Percentiles rank a stretch among this genome's conserved stretches.
Evolutionary conservation across 192 early-diverging fungal genomes (phyloP).

Genomic region (Coemansia sp.): DNA sequence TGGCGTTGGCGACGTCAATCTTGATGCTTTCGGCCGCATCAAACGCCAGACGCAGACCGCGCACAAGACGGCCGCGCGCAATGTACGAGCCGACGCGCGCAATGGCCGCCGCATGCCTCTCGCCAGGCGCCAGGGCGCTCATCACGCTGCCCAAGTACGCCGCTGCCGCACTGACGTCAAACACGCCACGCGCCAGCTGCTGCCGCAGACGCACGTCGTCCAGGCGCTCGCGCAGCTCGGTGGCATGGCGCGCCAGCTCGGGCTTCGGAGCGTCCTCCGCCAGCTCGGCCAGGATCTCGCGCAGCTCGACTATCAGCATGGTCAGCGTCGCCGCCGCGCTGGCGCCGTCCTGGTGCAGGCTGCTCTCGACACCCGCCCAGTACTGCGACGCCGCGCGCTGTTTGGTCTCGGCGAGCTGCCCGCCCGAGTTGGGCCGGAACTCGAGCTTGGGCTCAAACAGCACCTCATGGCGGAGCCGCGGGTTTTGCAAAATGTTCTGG

Average conservation of each 20-base stretch:
- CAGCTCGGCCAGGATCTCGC: conserved; percentile 64
- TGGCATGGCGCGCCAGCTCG: conserved; percentile 35
- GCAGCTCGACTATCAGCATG: conserved; percentile 71
- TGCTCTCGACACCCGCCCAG: conserved; percentile 66
- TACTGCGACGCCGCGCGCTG: conserved; percentile 60
- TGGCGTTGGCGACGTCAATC: conserved; percentile 62
- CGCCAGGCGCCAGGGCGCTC: conserved; percentile 64
- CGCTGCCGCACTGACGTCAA: conserved; percentile 58
- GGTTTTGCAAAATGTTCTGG: conserved; percentile 76
- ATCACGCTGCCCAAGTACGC: conserved; percentile 60
- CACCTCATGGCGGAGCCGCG: conserved; percentile 86
- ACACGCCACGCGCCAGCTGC: conserved; percentile 65
- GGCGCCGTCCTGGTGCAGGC: conserved; percentile 34
- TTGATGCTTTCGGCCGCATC: conserved; percentile 56
- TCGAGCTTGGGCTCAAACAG: conserved; percentile 85
- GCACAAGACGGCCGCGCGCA: conserved; percentile 56
- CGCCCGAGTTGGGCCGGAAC: conserved; percentile 83
- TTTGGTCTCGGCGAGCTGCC: conserved; percentile 63
- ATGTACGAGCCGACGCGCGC: conserved; percentile 58
- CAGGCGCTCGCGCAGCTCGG: conserved; percentile 48
- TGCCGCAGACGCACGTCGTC: conserved; percentile 58
- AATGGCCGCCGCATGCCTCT: conserved; percentile 58
- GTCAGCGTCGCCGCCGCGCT: conserved; percentile 41
- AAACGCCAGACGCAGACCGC: conserved; percentile 69
- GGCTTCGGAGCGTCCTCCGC: conserved; percentile 30